Evolutionary conservation across 2,329 filamentous ascomycete species (phyloP).

Genomic region (Ustulina deusta): DNA sequence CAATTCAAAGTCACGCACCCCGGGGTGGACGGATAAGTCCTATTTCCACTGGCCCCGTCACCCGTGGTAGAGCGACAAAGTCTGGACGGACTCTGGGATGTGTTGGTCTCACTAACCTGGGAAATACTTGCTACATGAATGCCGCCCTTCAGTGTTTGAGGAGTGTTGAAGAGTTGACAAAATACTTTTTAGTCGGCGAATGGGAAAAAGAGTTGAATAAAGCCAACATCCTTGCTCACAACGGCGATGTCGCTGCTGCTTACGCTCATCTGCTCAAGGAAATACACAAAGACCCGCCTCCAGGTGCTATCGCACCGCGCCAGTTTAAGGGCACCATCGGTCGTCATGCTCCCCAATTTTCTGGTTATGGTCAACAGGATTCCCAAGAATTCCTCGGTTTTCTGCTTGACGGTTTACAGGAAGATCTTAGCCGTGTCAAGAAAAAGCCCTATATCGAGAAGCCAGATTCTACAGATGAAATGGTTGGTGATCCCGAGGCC

Average conservation of each 20-base stretch:
- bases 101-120: slow-evolving; percentile 88
- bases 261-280: slow-evolving; percentile 82
- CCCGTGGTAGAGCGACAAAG: slow-evolving; percentile 77
- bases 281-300: slow-evolving; percentile 78
- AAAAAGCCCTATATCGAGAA: slow-evolving; percentile 99
- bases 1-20: slow-evolving; percentile 54
- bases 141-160: slow-evolving; percentile 94
- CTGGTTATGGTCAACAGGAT: slow-evolving; percentile 95
- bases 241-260: slow-evolving; percentile 85
- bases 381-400: slow-evolving; percentile 98
- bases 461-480: slow-evolving; percentile 96
- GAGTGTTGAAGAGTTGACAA: slow-evolving; percentile 90
- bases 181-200: slow-evolving; percentile 84
- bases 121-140: slow-evolving; percentile 99
- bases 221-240: slow-evolving; percentile 85
- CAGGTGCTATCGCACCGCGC: slow-evolving; percentile 78
- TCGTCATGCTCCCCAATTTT: slow-evolving; percentile 84
- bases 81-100: slow-evolving; percentile 79
- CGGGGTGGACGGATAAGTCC: slow-evolving; percentile 79
- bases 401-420: slow-evolving; percentile 91
- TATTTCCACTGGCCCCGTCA: slow-evolving; percentile 69
- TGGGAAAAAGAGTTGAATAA: slow-evolving; percentile 86
- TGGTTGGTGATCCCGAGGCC: slow-evolving; percentile 83
- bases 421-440: slow-evolving; percentile 91
- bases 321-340: slow-evolving; percentile 88